phyloP scores from a whole-genome alignment of 2,329 filamentous ascomycete species.

The Fusarium tupiense region DNA sequence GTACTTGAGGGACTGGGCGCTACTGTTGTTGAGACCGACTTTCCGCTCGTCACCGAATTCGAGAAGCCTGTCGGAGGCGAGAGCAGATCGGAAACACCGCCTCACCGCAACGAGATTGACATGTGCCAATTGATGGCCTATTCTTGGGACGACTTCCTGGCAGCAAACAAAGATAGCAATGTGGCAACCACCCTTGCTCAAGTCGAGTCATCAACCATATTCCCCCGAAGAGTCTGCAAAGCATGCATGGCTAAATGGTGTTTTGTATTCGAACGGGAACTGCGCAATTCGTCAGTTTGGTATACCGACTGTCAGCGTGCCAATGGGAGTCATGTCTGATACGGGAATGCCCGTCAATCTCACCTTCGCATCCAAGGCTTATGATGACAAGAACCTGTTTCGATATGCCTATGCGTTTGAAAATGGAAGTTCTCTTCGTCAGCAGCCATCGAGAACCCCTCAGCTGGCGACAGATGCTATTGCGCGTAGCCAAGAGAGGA shows the following conservation, averaged over 20 bases:
- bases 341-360: slow-evolving; percentile 2
- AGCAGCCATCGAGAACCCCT: background rate
- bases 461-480: background rate
- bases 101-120: slow-evolving; percentile 6
- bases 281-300: background rate
- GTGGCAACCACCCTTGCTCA: background rate
- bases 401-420: background rate
- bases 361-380: background rate
- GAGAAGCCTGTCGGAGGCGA: background rate
- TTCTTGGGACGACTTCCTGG: slow-evolving; percentile 1
- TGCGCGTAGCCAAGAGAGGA: accelerated
- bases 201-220: background rate
- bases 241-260: slow-evolving; percentile 1
- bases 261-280: background rate
- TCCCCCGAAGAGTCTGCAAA: background rate
- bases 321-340: background rate
- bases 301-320: background rate
- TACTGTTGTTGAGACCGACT: background rate
- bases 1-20: background rate
- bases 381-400: slow-evolving; percentile 1
- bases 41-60: background rate
- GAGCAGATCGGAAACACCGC: background rate
- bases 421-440: background rate
- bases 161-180: background rate
- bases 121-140: slow-evolving; percentile 7